phyloP scores from a whole-genome alignment of 1,284 basidiomycete species.

The Flammula alnicola region DNA sequence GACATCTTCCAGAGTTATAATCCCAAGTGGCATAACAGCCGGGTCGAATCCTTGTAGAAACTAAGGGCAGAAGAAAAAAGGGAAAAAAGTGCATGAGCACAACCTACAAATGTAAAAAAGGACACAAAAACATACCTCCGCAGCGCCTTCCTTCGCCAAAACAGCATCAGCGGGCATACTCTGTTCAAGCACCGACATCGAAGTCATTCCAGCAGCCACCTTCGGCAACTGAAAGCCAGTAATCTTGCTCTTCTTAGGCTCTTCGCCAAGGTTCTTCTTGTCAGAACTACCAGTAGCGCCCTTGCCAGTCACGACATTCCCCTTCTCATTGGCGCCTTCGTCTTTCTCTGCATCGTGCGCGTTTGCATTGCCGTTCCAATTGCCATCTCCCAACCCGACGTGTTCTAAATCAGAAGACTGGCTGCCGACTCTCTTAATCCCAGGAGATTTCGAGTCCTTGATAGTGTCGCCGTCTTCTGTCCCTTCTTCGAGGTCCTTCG shows the following conservation, averaged over 20 bases:
- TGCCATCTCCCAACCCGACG: no score
- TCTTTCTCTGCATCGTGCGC: slow-evolving; percentile 24
- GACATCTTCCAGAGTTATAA: slow-evolving; percentile 93
- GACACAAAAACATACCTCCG: slow-evolving; percentile 48
- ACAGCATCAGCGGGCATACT: slow-evolving; percentile 85
- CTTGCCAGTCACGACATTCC: no score
- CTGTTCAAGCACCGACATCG: slow-evolving; percentile 67
- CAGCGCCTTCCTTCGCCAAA: slow-evolving; percentile 68
- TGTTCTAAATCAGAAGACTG: no score
- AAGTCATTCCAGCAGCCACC: slow-evolving; percentile 39
- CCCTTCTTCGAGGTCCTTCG: slow-evolving; percentile 32
- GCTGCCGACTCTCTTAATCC: neutral
- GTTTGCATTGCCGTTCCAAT: slow-evolving; percentile 2
- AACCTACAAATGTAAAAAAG: neutral
- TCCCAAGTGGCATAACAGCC: slow-evolving; percentile 82
- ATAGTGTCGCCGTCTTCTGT: slow-evolving; percentile 36
- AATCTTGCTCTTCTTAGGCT: slow-evolving; percentile 28
- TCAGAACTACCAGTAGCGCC: slow-evolving; percentile 31
- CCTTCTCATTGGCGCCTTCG: neutral
- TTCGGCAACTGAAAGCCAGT: slow-evolving; percentile 48
- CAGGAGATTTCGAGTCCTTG: slow-evolving; percentile 11
- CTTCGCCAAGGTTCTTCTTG: slow-evolving; percentile 32
- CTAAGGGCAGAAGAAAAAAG: slow-evolving; percentile 35
- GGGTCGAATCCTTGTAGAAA: slow-evolving; percentile 79
- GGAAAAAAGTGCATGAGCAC: neutral